phyloP scores from a whole-genome alignment of 2,329 filamentous ascomycete species.

The Talaromyces verruculosus region DNA sequence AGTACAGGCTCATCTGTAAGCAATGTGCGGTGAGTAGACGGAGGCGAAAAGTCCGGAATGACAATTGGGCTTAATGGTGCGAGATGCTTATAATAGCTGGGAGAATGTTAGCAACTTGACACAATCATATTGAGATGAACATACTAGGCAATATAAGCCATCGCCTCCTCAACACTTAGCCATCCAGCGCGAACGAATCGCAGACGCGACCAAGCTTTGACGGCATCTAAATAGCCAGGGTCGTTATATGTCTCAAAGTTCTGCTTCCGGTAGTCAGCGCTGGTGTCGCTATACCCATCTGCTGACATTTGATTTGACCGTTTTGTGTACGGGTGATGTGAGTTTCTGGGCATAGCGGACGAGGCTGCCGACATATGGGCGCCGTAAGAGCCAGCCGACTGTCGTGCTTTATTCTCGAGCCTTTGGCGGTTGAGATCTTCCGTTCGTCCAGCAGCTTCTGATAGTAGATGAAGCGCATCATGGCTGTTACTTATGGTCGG shows the following conservation, averaged over 20 bases:
- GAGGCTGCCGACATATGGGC: constrained; percentile 39
- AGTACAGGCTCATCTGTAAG: constrained; percentile 91
- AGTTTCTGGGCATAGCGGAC: constrained; percentile 34
- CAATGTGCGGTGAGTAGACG: constrained; percentile 74
- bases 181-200: constrained; percentile 95
- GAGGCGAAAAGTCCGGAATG: constrained; percentile 82
- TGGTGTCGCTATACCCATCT: constrained; percentile 48
- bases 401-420: constrained; percentile 47
- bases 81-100: constrained; percentile 85
- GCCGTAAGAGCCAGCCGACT: constrained; percentile 42
- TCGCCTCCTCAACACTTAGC: constrained; percentile 91
- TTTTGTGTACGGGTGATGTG: constrained; percentile 37
- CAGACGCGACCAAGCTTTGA: constrained; percentile 87
- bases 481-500: constrained; percentile 83
- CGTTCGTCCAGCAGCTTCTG: constrained; percentile 69
- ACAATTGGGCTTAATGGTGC: constrained; percentile 92
- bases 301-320: constrained; percentile 44
- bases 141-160: constrained; percentile 90
- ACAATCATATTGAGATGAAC: constrained; percentile 30
- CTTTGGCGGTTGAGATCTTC: constrained; percentile 52
- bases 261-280: constrained; percentile 30
- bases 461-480: constrained; percentile 86
- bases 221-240: constrained; percentile 58
- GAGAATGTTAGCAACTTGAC: constrained; percentile 21
- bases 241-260: constrained; percentile 36